Conservation (phyloP, 1,284 basidiomycete genomes). For the Tilletia caries region DNA sequence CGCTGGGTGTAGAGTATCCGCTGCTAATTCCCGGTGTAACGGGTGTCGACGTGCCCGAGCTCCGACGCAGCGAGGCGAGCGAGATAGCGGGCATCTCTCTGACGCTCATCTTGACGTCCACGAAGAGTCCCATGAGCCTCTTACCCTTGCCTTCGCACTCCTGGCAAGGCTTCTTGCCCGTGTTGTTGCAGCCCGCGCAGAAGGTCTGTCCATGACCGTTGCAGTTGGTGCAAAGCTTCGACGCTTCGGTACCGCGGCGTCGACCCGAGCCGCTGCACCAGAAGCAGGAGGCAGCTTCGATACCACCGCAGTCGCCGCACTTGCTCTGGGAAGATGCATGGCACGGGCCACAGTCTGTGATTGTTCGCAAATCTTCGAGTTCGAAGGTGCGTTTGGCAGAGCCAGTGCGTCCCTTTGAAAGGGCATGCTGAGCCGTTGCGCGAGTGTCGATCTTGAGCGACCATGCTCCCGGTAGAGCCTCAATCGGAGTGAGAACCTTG, state of each 20-base stretch:
- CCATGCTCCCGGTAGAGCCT: neutral
- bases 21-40: neutral
- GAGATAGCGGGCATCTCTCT: conserved; percentile 10
- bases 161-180: conserved; percentile 10
- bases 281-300: conserved; percentile 12
- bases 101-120: conserved; percentile 15
- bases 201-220: neutral
- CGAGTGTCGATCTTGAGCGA: neutral
- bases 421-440: neutral
- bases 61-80: neutral
- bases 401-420: neutral
- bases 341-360: neutral
- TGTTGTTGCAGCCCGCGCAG: conserved; percentile 11
- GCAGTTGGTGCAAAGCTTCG: conserved; percentile 1
- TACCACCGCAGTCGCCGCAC: neutral
- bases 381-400: neutral
- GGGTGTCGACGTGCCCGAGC: neutral
- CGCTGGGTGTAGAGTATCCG: neutral
- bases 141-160: conserved; percentile 14
- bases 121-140: conserved; percentile 10
- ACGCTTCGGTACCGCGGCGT: neutral
- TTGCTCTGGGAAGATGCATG: neutral
- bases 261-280: conserved; percentile 15
- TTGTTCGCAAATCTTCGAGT: neutral
- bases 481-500: neutral